A percentile compares a stretch with the other conserved stretches of the same genome.
Conservation (phyloP, 192 early-diverging fungal genomes). For the Dissophora globulifera region DNA sequence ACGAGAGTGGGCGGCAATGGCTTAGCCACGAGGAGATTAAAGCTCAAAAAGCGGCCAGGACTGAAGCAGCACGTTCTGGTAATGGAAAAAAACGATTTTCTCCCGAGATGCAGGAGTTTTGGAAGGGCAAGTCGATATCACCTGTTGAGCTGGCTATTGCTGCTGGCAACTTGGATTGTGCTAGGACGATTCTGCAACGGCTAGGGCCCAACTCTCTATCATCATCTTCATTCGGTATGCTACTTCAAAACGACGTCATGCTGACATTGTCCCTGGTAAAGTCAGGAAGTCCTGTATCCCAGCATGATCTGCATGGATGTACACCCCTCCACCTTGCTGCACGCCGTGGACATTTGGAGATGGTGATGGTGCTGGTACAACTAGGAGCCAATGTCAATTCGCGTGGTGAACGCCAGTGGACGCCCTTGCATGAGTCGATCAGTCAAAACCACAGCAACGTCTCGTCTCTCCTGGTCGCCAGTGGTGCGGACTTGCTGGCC, state of each 20-base stretch:
- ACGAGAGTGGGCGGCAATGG: conserved; percentile 51
- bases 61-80: neutral
- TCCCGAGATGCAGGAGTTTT: conserved; percentile 42
- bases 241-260: conserved; percentile 57
- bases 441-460: conserved; percentile 47
- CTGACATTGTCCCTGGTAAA: conserved; percentile 49
- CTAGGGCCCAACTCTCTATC: conserved; percentile 31
- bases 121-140: conserved; percentile 46
- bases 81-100: conserved; percentile 34
- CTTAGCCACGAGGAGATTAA: conserved; percentile 49
- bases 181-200: conserved; percentile 40
- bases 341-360: conserved; percentile 61
- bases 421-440: conserved; percentile 54
- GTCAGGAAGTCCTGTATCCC: conserved; percentile 49
- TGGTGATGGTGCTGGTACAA: conserved; percentile 62
- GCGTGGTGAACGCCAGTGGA: conserved; percentile 60
- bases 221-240: conserved; percentile 39
- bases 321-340: conserved; percentile 77
- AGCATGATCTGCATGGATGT: conserved; percentile 62
- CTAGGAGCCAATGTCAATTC: conserved; percentile 70
- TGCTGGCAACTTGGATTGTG: conserved; percentile 47
- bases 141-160: conserved; percentile 49
- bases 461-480: conserved; percentile 36
- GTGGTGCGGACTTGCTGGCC: conserved; percentile 34
- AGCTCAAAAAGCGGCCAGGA: conserved; percentile 25